phyloP scores from a whole-genome alignment of 768 basidiomycete genomes.

The Panus rudis region DNA sequence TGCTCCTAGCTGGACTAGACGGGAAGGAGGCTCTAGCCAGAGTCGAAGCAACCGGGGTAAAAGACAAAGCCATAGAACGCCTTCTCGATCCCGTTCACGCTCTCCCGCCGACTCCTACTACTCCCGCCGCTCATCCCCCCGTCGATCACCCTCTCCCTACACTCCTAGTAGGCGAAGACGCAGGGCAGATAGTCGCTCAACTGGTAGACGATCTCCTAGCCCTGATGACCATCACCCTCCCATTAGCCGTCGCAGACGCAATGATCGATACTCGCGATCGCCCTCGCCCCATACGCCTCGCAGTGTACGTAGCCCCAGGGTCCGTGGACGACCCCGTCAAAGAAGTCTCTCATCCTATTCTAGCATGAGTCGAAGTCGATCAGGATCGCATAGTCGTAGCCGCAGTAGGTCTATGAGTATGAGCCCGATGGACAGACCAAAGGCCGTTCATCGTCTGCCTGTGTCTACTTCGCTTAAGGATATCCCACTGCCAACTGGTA shows the following conservation, averaged over 20 bases:
- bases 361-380: constrained; percentile 41
- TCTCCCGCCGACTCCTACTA: constrained; percentile 62
- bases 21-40: constrained; percentile 38
- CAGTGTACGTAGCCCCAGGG: constrained; percentile 13
- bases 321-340: constrained; percentile 29
- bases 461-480: constrained; percentile 33
- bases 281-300: constrained; percentile 17
- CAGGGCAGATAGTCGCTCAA: constrained; percentile 41
- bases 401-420: constrained; percentile 20
- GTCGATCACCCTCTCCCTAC: constrained; percentile 55
- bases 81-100: constrained; percentile 47
- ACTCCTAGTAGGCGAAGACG: constrained; percentile 55
- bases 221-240: constrained; percentile 36
- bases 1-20: constrained; percentile 54
- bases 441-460: constrained; percentile 61
- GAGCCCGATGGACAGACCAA: constrained; percentile 47
- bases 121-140: constrained; percentile 56
- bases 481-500: too few relatives aligned
- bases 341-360: constrained; percentile 50
- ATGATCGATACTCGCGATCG: constrained; percentile 22
- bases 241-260: constrained; percentile 28
- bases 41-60: constrained; percentile 28
- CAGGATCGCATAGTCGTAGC: constrained; percentile 23
- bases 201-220: constrained; percentile 37
- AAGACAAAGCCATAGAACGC: constrained; percentile 22